A percentile compares a stretch with the other conserved stretches of the same genome.
phyloP scores from a whole-genome alignment of 208 protist genomes.

The Perkinsela sp. region DNA sequence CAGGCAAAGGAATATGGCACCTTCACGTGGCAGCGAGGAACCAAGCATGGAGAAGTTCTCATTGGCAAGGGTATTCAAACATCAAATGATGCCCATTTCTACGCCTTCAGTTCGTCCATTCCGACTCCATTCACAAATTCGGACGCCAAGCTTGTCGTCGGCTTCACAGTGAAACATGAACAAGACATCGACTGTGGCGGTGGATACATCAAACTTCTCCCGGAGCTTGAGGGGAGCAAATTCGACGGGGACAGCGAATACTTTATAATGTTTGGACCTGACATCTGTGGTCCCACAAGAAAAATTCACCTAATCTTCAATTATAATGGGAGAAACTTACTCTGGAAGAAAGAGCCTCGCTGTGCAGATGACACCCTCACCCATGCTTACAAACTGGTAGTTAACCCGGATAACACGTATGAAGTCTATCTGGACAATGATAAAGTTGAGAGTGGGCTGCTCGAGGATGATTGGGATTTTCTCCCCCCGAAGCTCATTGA shows the following conservation, averaged over 20 bases:
- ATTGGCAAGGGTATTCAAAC: slow-evolving; percentile 51
- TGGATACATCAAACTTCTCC: slow-evolving; percentile 72
- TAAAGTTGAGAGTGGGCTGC: slow-evolving; percentile 15
- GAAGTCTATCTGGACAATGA: slow-evolving; percentile 48
- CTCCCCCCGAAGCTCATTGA: slow-evolving; percentile 40
- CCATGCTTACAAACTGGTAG: slow-evolving; percentile 71
- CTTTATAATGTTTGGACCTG: slow-evolving; percentile 82
- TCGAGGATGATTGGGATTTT: slow-evolving; percentile 67
- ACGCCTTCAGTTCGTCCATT: slow-evolving; percentile 43
- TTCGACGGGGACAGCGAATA: slow-evolving; percentile 62
- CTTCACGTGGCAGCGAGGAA: neutral
- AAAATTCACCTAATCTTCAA: slow-evolving; percentile 72
- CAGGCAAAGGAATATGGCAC: neutral
- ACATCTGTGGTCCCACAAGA: slow-evolving; percentile 49
- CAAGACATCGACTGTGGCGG: slow-evolving; percentile 67
- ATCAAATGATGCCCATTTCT: slow-evolving; percentile 49
- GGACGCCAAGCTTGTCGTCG: slow-evolving; percentile 55
- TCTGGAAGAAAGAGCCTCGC: slow-evolving; percentile 31
- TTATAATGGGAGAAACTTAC: slow-evolving; percentile 66
- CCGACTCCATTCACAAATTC: slow-evolving; percentile 30
- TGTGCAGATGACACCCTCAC: slow-evolving; percentile 33
- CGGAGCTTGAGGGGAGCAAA: slow-evolving; percentile 17
- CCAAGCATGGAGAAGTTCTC: slow-evolving; percentile 11
- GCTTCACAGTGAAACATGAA: slow-evolving; percentile 64
- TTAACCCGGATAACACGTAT: slow-evolving; percentile 68